These are phyloP conservation scores for Cladophialophora yegresii DNA, from an alignment of 2,329 filamentous ascomycete genomes.

Conservation along the genomic window DNA sequence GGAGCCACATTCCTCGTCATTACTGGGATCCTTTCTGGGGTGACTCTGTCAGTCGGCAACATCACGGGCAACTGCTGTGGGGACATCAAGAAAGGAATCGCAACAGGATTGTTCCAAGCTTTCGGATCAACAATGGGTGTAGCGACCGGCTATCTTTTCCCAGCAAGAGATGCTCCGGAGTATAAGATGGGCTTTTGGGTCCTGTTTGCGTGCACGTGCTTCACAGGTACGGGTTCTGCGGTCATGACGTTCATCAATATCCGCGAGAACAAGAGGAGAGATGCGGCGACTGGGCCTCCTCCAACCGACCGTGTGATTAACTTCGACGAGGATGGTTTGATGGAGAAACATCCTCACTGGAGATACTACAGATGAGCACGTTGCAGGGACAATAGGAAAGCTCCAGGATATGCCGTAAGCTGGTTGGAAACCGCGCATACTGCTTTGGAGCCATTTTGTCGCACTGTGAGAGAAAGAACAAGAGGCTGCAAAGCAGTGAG, in stretches of 20 bases:
- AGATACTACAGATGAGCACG: conserved; percentile 19
- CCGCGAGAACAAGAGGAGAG: conserved; percentile 19
- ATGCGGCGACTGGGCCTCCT: conserved; percentile 12
- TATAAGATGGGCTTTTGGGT: conserved; percentile 23
- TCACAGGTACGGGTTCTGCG: conserved; percentile 20
- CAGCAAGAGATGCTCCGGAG: conserved; percentile 17
- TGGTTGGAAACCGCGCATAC: neutral
- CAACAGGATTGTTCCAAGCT: conserved; percentile 19
- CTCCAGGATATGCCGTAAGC: neutral
- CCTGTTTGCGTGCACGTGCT: conserved; percentile 20
- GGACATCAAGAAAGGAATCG: conserved; percentile 26
- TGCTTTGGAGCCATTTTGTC: neutral
- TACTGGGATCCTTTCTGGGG: conserved; percentile 23
- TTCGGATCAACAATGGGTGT: conserved; percentile 27
- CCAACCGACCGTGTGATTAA: conserved; percentile 20
- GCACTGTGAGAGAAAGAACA: neutral
- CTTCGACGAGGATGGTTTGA: conserved; percentile 24
- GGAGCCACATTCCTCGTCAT: conserved; percentile 21
- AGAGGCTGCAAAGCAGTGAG: neutral
- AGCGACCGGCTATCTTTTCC: conserved; percentile 22
- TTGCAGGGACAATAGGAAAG: neutral
- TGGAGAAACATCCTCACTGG: conserved; percentile 27
- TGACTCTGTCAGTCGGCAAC: conserved; percentile 23
- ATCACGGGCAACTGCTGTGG: conserved; percentile 24
- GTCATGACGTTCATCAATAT: conserved; percentile 21